These are phyloP conservation scores for Talaromyces sp. DNA, from an alignment of 2,329 filamentous ascomycete genomes.

Conservation along the genomic window DNA sequence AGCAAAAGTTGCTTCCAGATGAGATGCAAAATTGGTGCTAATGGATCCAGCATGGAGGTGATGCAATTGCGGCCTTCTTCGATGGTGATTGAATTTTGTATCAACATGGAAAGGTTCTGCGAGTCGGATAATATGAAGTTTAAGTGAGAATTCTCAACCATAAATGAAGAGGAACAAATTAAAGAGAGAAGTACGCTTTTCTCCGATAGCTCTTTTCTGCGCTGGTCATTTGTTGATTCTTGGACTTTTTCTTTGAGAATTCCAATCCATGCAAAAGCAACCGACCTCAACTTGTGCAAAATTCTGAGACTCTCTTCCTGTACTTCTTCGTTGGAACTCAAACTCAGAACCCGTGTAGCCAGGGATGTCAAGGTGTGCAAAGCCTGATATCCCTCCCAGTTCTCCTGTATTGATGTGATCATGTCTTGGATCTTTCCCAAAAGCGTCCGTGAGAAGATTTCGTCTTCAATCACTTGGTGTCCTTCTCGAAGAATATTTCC, in stretches of 20 bases:
- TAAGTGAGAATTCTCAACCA: not conserved
- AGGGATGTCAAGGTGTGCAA: not conserved
- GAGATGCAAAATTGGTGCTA: not conserved
- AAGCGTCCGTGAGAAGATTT: slow-evolving; percentile 16
- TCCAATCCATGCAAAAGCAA: slow-evolving; percentile 11
- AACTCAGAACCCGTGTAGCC: not conserved
- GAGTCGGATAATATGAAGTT: not conserved
- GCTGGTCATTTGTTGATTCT: not conserved
- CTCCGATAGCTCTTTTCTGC: not conserved
- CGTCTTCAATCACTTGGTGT: slow-evolving; percentile 8
- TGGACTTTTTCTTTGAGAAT: slow-evolving; percentile 25
- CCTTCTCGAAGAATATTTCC: not conserved
- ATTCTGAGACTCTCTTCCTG: slow-evolving; percentile 15
- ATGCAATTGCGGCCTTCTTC: not conserved
- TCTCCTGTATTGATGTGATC: not conserved
- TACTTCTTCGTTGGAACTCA: slow-evolving; percentile 11
- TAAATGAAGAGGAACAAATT: not conserved
- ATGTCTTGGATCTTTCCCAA: not conserved
- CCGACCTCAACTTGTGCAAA: not conserved
- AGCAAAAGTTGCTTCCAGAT: not conserved
- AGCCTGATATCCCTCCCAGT: not conserved
- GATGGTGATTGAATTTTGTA: not conserved
- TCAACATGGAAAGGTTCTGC: not conserved
- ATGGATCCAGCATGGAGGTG: not conserved
- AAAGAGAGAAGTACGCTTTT: not conserved